Evolutionary conservation across 495 filamentous ascomycete species (phyloP).

Genomic region (Pyrenula massariospora): DNA sequence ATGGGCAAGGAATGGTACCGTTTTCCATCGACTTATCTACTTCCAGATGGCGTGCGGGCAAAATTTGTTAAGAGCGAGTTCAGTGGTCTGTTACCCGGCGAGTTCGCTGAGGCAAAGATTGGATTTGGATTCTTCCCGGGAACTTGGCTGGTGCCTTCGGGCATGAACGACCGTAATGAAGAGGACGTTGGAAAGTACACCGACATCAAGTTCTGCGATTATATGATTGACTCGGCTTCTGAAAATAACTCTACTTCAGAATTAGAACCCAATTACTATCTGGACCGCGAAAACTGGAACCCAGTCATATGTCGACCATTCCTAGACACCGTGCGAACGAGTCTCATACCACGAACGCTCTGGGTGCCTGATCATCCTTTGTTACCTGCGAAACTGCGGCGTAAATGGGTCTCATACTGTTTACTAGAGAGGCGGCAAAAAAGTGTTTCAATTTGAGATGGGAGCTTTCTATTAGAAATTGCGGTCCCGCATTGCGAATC

Average conservation of each 20-base stretch:
- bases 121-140: constrained; percentile 55
- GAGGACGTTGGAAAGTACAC: constrained; percentile 86
- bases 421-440: constrained; percentile 43
- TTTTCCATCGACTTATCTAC: constrained; percentile 85
- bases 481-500: too few species aligned
- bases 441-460: too few species aligned
- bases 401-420: constrained; percentile 78
- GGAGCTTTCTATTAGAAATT: too few species aligned
- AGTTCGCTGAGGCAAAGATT: constrained; percentile 63
- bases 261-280: constrained; percentile 64
- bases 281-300: constrained; percentile 63
- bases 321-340: constrained; percentile 66
- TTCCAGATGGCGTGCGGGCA: constrained; percentile 65
- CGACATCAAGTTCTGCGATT: constrained; percentile 62
- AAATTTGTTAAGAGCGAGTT: constrained; percentile 90
- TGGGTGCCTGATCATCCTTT: constrained; percentile 71
- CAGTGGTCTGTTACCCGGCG: constrained; percentile 76
- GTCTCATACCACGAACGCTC: constrained; percentile 60
- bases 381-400: constrained; percentile 54
- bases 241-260: constrained; percentile 38
- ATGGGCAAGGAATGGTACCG: constrained; percentile 98
- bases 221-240: constrained; percentile 81
- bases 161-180: constrained; percentile 87
- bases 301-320: constrained; percentile 61
- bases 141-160: constrained; percentile 65